Conservation (phyloP, 192 early-diverging fungal species). For the Backusella luteola region DNA sequence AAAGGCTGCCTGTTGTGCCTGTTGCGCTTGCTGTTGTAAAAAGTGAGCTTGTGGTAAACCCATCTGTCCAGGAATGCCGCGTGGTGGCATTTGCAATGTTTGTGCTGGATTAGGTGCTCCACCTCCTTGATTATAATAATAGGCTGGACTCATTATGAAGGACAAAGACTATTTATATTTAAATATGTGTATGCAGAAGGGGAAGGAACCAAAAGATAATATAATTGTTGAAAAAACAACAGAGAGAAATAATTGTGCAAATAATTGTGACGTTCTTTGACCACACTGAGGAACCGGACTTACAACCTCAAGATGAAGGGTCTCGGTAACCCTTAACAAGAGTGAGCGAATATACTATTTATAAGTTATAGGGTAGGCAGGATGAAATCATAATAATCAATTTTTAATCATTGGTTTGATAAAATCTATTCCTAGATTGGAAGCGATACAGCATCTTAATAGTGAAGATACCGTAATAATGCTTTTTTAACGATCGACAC, state of each 20-base stretch:
- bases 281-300: background rate
- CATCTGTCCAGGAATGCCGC: conserved; percentile 5
- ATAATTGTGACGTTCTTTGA: background rate
- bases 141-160: conserved; percentile 19
- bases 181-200: background rate
- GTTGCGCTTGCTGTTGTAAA: conserved; percentile 9
- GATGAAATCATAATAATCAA: too few relatives aligned
- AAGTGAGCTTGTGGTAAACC: conserved; percentile 1
- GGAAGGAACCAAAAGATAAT: background rate
- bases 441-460: too few relatives aligned
- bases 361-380: background rate
- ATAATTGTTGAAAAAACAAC: background rate
- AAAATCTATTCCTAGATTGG: too few relatives aligned
- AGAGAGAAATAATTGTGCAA: background rate
- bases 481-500: too few relatives aligned
- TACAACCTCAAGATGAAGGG: too few relatives aligned
- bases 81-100: background rate
- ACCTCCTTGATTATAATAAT: conserved; percentile 11
- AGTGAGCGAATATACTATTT: background rate
- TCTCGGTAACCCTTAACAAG: too few relatives aligned
- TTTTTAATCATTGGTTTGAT: too few relatives aligned
- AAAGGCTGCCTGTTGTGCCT: background rate
- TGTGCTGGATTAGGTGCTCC: background rate
- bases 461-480: too few relatives aligned
- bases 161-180: background rate